Evolutionary conservation across 192 early-diverging fungal genomes (phyloP).

Genomic region (Mortierella hygrophila): DNA sequence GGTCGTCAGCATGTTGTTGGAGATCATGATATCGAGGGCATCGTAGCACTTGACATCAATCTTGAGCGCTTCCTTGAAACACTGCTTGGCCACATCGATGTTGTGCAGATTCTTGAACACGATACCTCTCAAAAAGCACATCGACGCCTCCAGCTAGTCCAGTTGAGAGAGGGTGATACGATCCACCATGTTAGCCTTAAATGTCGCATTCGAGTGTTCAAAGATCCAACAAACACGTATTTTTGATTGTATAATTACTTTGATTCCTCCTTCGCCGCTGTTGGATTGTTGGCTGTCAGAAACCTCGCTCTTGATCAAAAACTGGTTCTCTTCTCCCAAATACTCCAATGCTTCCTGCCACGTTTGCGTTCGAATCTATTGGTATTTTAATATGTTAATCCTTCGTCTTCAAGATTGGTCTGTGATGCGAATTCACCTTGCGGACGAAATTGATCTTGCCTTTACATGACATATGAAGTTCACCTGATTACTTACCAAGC

Average conservation of each 20-base stretch:
- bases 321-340: conserved; percentile 65
- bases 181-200: neutral
- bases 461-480: neutral
- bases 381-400: neutral
- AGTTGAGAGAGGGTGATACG: neutral
- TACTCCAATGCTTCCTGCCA: conserved; percentile 69
- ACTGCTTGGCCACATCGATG: conserved; percentile 65
- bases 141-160: conserved; percentile 68
- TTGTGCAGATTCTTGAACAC: conserved; percentile 65
- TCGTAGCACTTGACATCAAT: conserved; percentile 77
- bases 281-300: conserved; percentile 23
- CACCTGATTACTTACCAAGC: conserved; percentile 56
- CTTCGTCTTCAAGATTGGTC: neutral
- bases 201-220: neutral
- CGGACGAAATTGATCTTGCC: neutral
- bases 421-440: neutral
- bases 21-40: conserved; percentile 69
- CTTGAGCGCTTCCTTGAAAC: conserved; percentile 71
- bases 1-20: conserved; percentile 70
- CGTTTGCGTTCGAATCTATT: conserved; percentile 62
- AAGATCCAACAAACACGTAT: neutral
- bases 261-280: conserved; percentile 62
- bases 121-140: conserved; percentile 72
- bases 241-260: conserved; percentile 35
- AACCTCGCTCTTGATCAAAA: conserved; percentile 14